A percentile compares a stretch with the other conserved stretches of the same genome.
Conservation (phyloP, 441 rosid species). For the Biscutella laevigata region DNA sequence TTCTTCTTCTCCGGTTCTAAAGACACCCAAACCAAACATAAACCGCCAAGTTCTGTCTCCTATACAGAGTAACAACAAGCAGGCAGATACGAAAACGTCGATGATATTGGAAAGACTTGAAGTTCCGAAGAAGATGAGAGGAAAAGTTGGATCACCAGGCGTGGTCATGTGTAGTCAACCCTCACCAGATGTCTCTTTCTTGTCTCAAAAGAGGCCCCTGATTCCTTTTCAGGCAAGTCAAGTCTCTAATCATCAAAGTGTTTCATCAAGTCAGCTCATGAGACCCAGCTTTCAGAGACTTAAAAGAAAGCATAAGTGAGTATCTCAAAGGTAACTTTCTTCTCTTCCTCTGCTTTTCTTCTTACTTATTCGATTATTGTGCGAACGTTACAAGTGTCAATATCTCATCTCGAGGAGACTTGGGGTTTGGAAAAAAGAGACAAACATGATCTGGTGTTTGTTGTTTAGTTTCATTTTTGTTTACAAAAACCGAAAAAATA, state of each 20-base stretch:
- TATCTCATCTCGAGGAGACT: background rate
- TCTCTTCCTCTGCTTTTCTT: conserved; percentile 4
- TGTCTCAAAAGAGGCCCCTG: conserved; percentile 40
- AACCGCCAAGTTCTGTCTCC: conserved; percentile 29
- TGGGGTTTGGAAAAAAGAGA: background rate
- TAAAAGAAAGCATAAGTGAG: conserved; percentile 50
- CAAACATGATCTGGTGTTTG: background rate
- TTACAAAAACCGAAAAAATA: conserved; percentile 5
- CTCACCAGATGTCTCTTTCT: conserved; percentile 22
- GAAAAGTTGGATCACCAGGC: conserved; percentile 46
- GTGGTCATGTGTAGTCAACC: conserved; percentile 15
- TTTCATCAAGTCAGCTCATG: conserved; percentile 54
- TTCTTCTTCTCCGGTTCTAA: conserved; percentile 29
- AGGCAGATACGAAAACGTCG: conserved; percentile 52
- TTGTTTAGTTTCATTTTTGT: background rate
- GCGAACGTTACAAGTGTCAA: too few relatives aligned
- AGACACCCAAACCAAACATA: conserved; percentile 31
- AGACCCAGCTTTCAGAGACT: conserved; percentile 68
- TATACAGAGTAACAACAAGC: conserved; percentile 34
- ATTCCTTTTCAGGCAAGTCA: conserved; percentile 44
- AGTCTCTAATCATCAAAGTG: conserved; percentile 28
- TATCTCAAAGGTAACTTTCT: conserved; percentile 1
- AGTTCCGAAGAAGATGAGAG: conserved; percentile 55
- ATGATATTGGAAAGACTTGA: conserved; percentile 85
- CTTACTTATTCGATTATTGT: background rate